Conservation (phyloP, 1,139 yeast species). For the Casaregolazyma suthepensis region DNA sequence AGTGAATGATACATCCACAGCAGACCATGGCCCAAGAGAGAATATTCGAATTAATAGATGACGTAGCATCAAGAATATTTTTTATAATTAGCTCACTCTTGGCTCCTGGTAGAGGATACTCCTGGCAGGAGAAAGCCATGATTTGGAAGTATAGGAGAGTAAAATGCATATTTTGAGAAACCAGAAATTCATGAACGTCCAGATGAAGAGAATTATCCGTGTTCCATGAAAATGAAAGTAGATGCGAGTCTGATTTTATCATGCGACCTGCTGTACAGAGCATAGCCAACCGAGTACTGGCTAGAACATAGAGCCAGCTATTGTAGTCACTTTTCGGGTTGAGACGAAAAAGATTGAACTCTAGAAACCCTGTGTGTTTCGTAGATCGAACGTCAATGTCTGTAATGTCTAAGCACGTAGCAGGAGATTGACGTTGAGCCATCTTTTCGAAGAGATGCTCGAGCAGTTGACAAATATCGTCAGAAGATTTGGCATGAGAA, state of each 20-base stretch:
- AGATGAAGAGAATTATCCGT: not conserved
- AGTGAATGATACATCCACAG: constrained; percentile 7
- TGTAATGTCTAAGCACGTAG: not conserved
- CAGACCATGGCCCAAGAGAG: constrained; percentile 10
- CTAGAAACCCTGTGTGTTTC: not conserved
- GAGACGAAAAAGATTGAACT: constrained; percentile 2
- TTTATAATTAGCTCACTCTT: not conserved
- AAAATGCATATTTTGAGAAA: not conserved
- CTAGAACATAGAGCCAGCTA: constrained; percentile 3
- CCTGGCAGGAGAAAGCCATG: constrained; percentile 1
- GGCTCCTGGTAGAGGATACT: not conserved
- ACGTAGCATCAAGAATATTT: not conserved
- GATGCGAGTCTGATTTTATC: not conserved
- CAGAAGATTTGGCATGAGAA: not conserved
- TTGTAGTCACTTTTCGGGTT: not conserved
- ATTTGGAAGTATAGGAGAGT: constrained; percentile 4
- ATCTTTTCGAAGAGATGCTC: not conserved
- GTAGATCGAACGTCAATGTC: constrained; percentile 4
- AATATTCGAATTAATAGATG: not conserved
- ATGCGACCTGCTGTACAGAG: not conserved
- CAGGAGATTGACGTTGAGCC: not conserved
- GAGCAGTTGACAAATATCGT: constrained; percentile 2
- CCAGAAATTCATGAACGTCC: not conserved
- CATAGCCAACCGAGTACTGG: constrained; percentile 5
- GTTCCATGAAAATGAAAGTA: not conserved